Base-by-base conservation (phyloP, 2,329 filamentous ascomycete genomes). In the Seiridium unicorne region DNA sequence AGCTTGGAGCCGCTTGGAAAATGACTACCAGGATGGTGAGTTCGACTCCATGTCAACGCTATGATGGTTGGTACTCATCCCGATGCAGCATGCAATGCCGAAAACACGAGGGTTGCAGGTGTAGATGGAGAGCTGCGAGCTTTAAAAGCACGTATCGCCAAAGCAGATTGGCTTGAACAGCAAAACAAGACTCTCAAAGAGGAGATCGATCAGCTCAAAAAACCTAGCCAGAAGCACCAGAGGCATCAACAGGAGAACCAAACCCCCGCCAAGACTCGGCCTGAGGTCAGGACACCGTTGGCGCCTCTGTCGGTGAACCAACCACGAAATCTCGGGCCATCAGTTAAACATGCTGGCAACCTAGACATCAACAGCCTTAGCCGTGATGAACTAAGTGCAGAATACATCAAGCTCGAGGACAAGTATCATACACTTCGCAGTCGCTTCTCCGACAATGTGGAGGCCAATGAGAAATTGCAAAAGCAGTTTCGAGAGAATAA, bases 171-270 rank as follows among this genome's bases (percentile, higher is more conserved):
- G 1, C 65, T 84, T 34, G 74, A 80, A 58, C 65, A 73, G 13
- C 78, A 82, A 61, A 82, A 81, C 55, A 65, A 64, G n/a, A 62
- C 69, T 4, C 72, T 85, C 5, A 73, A 71, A 55, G 66, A 64
- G 38, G 73, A 80, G 57, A 61, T 83, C 8, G 62, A 64, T 3
- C 62, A 69, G 8, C 67, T 79, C 26, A 69, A 57, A 51, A 49
- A 63, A 60, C 67, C 57, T 35, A 61, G 31, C 6, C 60, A 44
- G 57, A 48, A n/a, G 31, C 51, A 6, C 18, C 60, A 58, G 65
- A 26, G 26, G 18, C 49, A 40, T 35, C 49, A 53, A 1, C n/a
- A 35, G 10, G 49, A 53, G 10, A 7, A 38, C 11, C 55, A 46
- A 46, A 66, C 61, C 66, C 55, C 44, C 58, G 26, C 8, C 57